Evolutionary conservation across 192 early-diverging fungal genomes (phyloP).

Genomic region (Tieghemiomyces parasiticus): DNA sequence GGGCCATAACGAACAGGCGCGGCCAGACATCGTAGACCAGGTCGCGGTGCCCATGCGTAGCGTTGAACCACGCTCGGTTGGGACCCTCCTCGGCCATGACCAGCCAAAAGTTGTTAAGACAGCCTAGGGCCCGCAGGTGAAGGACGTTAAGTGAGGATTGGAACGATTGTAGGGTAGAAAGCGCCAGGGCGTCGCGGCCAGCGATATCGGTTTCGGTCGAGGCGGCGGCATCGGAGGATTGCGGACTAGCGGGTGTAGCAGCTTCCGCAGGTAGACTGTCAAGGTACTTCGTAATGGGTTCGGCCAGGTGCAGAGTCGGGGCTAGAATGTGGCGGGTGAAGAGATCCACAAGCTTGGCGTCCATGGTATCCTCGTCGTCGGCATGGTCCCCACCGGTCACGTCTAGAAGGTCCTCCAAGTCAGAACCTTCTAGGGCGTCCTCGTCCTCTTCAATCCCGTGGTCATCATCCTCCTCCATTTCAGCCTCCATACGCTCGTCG

Average conservation of each 20-base stretch:
- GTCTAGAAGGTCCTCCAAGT: constrained; percentile 27
- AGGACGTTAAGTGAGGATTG: constrained; percentile 36
- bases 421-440: constrained; percentile 28
- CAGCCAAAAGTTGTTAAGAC: constrained; percentile 61
- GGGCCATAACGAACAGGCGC: constrained; percentile 41
- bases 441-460: constrained; percentile 31
- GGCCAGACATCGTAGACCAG: constrained; percentile 30
- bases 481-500: no score
- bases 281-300: constrained; percentile 20
- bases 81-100: constrained; percentile 53
- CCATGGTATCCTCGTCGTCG: constrained; percentile 28
- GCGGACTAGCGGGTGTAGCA: no score
- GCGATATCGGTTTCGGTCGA: constrained; percentile 20
- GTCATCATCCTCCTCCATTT: constrained; percentile 30
- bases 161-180: constrained; percentile 19
- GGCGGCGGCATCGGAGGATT: no score
- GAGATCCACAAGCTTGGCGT: constrained; percentile 28
- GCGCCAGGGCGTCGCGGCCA: constrained; percentile 15
- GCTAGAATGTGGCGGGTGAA: constrained; percentile 22
- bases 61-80: constrained; percentile 44
- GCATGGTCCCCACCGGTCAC: constrained; percentile 27
- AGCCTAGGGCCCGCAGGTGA: constrained; percentile 51
- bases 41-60: constrained; percentile 10
- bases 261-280: constrained; percentile 17
- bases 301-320: constrained; percentile 19